Conservation (phyloP, 2,329 filamentous ascomycete species). For the Aspergillus awamori region DNA sequence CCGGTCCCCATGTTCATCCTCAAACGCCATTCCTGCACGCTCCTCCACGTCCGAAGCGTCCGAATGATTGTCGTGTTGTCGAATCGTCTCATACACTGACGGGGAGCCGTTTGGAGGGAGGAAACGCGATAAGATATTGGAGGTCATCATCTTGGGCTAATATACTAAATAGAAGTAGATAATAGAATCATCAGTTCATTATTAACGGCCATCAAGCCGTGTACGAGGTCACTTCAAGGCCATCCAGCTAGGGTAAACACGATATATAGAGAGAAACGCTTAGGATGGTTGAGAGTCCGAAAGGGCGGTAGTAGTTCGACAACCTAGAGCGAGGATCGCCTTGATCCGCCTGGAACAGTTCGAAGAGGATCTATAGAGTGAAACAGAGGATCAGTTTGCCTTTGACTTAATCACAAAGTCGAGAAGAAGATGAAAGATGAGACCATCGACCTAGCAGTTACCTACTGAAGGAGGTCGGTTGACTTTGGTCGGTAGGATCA, state of each 20-base stretch:
- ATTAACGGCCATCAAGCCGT: slow-evolving; percentile 16
- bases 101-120: slow-evolving; percentile 54
- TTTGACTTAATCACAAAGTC: neutral
- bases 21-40: slow-evolving; percentile 51
- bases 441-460: neutral
- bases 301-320: neutral
- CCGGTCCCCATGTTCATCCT: slow-evolving; percentile 52
- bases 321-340: slow-evolving; percentile 1
- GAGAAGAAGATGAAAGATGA: neutral
- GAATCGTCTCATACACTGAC: slow-evolving; percentile 53
- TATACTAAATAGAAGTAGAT: slow-evolving; percentile 7
- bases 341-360: neutral
- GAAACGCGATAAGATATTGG: slow-evolving; percentile 46
- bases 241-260: slow-evolving; percentile 15
- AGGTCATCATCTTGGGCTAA: slow-evolving; percentile 43
- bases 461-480: slow-evolving; percentile 2
- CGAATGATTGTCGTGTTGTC: slow-evolving; percentile 49
- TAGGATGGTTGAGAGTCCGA: neutral
- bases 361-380: neutral
- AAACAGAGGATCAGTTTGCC: neutral
- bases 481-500: slow-evolving; percentile 8
- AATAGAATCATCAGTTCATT: slow-evolving; percentile 17
- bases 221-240: slow-evolving; percentile 12
- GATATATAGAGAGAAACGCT: neutral
- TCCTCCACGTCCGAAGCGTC: slow-evolving; percentile 51